Conservation (phyloP, 2,329 filamentous ascomycete genomes). For the Alternaria rosae region DNA sequence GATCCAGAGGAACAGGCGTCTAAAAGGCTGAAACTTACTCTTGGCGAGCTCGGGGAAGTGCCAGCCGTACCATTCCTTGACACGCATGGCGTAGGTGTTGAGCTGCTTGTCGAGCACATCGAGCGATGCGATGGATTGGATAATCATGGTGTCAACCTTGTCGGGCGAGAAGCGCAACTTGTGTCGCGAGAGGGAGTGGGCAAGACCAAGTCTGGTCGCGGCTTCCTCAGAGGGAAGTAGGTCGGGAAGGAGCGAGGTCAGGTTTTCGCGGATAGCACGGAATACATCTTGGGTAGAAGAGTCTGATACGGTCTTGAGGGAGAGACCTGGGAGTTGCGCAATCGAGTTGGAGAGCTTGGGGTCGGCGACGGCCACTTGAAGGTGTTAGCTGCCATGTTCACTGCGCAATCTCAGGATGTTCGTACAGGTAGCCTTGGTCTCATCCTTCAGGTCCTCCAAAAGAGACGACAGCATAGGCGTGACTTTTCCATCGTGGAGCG, state of each 20-base stretch:
- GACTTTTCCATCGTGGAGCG: conserved; percentile 89
- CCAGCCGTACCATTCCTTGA: conserved; percentile 99
- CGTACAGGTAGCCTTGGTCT: conserved; percentile 85
- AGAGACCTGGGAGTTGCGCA: conserved; percentile 86
- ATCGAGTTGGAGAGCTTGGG: conserved; percentile 90
- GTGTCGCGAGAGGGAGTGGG: conserved; percentile 89
- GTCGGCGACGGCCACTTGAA: conserved; percentile 81
- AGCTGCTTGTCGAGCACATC: conserved; percentile 99
- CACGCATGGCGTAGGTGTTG: conserved; percentile 98
- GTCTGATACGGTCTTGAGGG: conserved; percentile 83
- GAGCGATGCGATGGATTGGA: conserved; percentile 87
- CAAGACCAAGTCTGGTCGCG: conserved; percentile 94
- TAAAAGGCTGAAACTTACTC: conserved; percentile 57
- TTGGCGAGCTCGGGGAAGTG: conserved; percentile 98
- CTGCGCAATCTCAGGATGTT: background rate
- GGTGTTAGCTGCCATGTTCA: conserved; percentile 20
- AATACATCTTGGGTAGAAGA: conserved; percentile 86
- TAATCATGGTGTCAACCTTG: conserved; percentile 99
- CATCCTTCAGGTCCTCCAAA: conserved; percentile 89
- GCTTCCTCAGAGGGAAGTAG: conserved; percentile 85
- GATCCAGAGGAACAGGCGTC: background rate
- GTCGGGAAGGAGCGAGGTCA: conserved; percentile 89
- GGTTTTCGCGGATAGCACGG: conserved; percentile 90
- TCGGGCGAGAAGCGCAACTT: conserved; percentile 99
- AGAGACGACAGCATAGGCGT: conserved; percentile 83